phyloP scores from a whole-genome alignment of 2,329 filamentous ascomycete species.

The Epichloe coenophiala region DNA sequence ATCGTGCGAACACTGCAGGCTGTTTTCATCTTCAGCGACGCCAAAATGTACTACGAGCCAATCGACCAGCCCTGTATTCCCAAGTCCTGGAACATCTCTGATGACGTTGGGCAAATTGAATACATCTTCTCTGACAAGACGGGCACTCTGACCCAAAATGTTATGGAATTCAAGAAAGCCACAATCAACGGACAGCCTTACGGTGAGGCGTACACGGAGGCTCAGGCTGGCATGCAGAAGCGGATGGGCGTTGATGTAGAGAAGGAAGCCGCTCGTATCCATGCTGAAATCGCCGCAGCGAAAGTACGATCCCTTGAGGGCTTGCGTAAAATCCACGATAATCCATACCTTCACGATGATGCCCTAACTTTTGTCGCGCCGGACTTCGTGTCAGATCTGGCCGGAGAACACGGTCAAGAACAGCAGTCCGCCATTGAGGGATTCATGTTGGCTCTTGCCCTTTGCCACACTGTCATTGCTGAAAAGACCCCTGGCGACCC shows the following conservation, averaged over 20 bases:
- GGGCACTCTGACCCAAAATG: conserved; percentile 87
- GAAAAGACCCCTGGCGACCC: conserved; percentile 82
- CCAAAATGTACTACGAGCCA: conserved; percentile 92
- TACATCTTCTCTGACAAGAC: conserved; percentile 99
- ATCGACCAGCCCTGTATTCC: conserved; percentile 92
- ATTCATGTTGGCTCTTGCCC: conserved; percentile 87
- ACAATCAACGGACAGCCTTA: conserved; percentile 94
- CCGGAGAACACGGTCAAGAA: conserved; percentile 59
- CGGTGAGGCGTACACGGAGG: conserved; percentile 95
- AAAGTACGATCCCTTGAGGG: conserved; percentile 58
- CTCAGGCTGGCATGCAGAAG: conserved; percentile 91
- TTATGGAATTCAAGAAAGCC: conserved; percentile 99
- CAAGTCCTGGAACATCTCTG: conserved; percentile 98
- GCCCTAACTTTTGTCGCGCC: conserved; percentile 86
- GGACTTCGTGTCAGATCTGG: conserved; percentile 73
- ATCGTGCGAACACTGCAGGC: conserved; percentile 89
- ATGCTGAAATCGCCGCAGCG: conserved; percentile 65
- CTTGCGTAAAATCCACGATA: conserved; percentile 68
- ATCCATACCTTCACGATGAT: conserved; percentile 82
- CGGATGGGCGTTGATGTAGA: conserved; percentile 78
- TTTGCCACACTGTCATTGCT: conserved; percentile 95
- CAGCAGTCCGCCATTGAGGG: conserved; percentile 69
- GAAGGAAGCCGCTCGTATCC: conserved; percentile 58
- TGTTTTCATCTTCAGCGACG: conserved; percentile 93
- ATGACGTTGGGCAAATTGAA: conserved; percentile 94